Evolutionary conservation across 176 grass and related monocot genomes (phyloP).

Genomic region (Luzula sylvatica): DNA sequence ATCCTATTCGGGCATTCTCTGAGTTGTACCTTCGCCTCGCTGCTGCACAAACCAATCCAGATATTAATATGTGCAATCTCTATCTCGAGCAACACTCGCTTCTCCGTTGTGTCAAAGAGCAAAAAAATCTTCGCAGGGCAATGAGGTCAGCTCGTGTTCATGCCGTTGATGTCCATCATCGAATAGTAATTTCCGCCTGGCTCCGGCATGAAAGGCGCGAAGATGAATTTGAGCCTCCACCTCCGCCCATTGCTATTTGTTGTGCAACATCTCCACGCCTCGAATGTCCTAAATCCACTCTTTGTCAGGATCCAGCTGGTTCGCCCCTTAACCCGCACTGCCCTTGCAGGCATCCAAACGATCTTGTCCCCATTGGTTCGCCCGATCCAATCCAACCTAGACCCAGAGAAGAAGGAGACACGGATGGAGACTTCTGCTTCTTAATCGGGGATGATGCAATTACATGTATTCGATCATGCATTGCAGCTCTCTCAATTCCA

Average conservation of each 20-base stretch:
- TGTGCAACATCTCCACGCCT: constrained; percentile 47
- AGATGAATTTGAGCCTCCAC: constrained; percentile 55
- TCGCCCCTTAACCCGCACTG: constrained; percentile 29
- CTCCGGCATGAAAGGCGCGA: constrained; percentile 82
- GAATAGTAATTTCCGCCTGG: constrained; percentile 82
- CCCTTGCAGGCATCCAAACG: constrained; percentile 39
- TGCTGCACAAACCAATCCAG: not conserved
- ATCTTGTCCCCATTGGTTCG: constrained; percentile 5
- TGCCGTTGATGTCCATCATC: constrained; percentile 58
- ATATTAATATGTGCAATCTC: constrained; percentile 50
- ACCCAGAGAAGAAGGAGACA: constrained; percentile 17
- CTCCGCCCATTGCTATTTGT: constrained; percentile 42
- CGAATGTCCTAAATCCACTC: constrained; percentile 72
- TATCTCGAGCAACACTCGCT: constrained; percentile 81
- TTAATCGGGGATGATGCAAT: constrained; percentile 71
- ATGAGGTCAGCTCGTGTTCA: constrained; percentile 60
- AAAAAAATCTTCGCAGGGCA: constrained; percentile 51
- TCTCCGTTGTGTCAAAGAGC: constrained; percentile 43
- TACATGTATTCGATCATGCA: constrained; percentile 65
- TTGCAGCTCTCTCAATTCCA: constrained; percentile 64
- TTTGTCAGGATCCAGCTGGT: constrained; percentile 29
- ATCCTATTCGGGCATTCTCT: constrained; percentile 49
- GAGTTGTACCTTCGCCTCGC: constrained; percentile 46
- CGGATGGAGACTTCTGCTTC: constrained; percentile 76
- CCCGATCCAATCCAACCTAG: constrained; percentile 1